Conservation (phyloP, 2,329 filamentous ascomycete genomes). For the Phialemonium atrogriseum region DNA sequence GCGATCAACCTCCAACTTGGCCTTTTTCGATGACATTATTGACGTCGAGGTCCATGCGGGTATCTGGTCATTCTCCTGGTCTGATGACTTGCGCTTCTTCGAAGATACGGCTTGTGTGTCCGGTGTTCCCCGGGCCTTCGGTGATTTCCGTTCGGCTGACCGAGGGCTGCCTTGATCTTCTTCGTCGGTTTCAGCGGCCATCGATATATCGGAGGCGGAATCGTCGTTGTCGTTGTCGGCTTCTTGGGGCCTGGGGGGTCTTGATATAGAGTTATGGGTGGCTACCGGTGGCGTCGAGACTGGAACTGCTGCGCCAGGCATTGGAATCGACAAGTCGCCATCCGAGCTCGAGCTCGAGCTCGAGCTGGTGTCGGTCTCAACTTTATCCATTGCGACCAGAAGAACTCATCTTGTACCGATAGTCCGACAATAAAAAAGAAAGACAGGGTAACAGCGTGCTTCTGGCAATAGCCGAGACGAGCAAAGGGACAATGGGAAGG, state of each 20-base stretch:
- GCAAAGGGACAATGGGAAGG: constrained; percentile 4
- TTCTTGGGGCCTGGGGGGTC: no score
- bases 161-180: constrained; percentile 11
- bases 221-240: constrained; percentile 10
- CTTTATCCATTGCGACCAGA: no score
- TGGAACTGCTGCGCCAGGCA: no score
- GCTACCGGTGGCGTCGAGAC: no score
- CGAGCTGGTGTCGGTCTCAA: no score
- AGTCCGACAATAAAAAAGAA: no score
- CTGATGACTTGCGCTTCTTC: constrained; percentile 22
- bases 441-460: constrained; percentile 3
- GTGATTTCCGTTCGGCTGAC: constrained; percentile 4
- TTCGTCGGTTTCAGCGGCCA: constrained; percentile 22
- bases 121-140: constrained; percentile 7
- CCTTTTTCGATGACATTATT: constrained; percentile 18
- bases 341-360: no score
- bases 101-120: constrained; percentile 14
- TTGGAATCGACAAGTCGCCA: no score
- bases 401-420: no score
- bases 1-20: constrained; percentile 14
- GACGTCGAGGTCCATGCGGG: no score
- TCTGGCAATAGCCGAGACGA: background rate
- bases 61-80: no score
- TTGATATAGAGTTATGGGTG: no score
- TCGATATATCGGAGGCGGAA: constrained; percentile 25